Evolutionary conservation across 139 green algal genomes (phyloP).

Genomic region (Mesotaenium endlicherianum): DNA sequence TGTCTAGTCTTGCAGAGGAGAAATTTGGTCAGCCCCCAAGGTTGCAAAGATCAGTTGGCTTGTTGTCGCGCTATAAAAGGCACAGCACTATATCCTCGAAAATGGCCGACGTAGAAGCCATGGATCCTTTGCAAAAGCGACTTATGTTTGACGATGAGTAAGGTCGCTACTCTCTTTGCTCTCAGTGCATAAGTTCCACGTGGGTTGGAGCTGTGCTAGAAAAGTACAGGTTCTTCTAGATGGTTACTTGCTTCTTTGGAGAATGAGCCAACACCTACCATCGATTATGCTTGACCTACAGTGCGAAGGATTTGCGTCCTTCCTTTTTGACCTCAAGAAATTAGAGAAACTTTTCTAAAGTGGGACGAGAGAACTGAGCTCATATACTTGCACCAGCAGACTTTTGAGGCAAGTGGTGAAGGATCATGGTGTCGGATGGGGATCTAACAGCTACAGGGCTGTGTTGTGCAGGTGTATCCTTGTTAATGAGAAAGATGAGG

Average conservation of each 20-base stretch:
- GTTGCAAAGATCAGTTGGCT: background rate
- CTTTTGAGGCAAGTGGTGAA: too few species aligned
- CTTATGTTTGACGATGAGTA: conserved; percentile 46
- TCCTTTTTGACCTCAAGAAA: background rate
- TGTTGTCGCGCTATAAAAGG: background rate
- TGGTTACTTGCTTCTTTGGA: background rate
- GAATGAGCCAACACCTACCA: background rate
- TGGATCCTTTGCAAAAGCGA: conserved; percentile 28
- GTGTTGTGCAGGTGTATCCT: conserved; percentile 72
- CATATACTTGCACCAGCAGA: too few species aligned
- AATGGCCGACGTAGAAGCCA: conserved; percentile 1
- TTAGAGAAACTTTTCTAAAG: too few species aligned
- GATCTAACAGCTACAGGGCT: background rate
- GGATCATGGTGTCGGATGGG: too few species aligned
- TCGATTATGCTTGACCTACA: background rate
- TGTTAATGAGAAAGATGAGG: conserved; percentile 78
- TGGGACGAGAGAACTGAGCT: too few species aligned
- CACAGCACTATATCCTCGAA: too few species aligned
- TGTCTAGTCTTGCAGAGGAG: background rate
- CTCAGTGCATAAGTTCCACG: background rate
- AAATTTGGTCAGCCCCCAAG: background rate
- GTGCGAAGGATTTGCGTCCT: background rate
- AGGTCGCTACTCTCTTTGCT: background rate
- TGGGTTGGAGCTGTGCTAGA: background rate
- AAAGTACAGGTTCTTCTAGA: background rate